A percentile compares a stretch with the other conserved stretches of the same genome.
Conservation (phyloP, 768 basidiomycete genomes). For the Amanita rubescens region DNA sequence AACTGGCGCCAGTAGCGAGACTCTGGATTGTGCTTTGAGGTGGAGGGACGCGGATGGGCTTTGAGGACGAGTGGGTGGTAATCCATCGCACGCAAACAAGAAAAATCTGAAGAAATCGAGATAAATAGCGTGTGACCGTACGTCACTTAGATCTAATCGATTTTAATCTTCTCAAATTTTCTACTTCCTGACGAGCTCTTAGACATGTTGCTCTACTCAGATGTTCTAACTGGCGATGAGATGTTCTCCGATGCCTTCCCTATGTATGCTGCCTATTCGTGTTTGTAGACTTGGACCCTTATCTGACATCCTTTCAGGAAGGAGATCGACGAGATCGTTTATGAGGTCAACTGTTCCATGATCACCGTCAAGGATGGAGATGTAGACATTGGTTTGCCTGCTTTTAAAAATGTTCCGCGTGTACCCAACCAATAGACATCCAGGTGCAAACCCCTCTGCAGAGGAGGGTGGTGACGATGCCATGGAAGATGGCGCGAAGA, state of each 20-base stretch:
- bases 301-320: constrained; percentile 43
- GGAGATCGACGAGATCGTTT: constrained; percentile 66
- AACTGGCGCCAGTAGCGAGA: constrained; percentile 84
- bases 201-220: constrained; percentile 68
- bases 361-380: constrained; percentile 71
- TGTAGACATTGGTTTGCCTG: constrained; percentile 74
- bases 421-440: neutral
- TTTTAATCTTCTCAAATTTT: constrained; percentile 15
- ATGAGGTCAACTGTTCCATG: constrained; percentile 78
- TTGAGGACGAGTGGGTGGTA: constrained; percentile 74
- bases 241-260: constrained; percentile 94
- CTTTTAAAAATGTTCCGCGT: neutral
- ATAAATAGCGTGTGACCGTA: constrained; percentile 16
- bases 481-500: constrained; percentile 66
- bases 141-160: constrained; percentile 33
- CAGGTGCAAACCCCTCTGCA: constrained; percentile 88
- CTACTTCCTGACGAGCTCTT: constrained; percentile 8
- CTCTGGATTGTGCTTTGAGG: constrained; percentile 57
- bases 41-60: constrained; percentile 44
- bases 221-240: constrained; percentile 77
- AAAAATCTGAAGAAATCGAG: constrained; percentile 9
- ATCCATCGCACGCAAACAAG: constrained; percentile 44
- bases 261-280: constrained; percentile 40
- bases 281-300: neutral
- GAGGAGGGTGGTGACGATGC: constrained; percentile 82